These are phyloP conservation scores for Stagonosporopsis vannaccii DNA, from an alignment of 2,329 filamentous ascomycete genomes.

Conservation along the genomic window DNA sequence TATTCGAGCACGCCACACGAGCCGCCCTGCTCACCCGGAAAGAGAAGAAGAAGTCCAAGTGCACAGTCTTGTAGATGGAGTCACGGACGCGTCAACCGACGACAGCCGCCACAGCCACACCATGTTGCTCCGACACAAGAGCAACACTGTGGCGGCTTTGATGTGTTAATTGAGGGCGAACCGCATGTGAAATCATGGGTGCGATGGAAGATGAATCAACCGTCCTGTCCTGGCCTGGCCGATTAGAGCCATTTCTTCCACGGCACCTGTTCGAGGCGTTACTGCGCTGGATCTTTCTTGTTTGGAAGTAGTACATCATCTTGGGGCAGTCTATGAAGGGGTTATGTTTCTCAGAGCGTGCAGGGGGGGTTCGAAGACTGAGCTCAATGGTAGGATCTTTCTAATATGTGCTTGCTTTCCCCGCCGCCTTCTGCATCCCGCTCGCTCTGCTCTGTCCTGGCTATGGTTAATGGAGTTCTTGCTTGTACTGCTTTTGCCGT, in stretches of 20 bases:
- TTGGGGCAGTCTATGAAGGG: conserved; percentile 49
- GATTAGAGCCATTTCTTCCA: conserved; percentile 40
- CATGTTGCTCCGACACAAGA: conserved; percentile 40
- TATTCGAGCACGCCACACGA: conserved; percentile 97
- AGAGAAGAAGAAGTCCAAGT: conserved; percentile 78
- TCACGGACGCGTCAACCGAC: conserved; percentile 39
- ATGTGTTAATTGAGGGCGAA: conserved; percentile 37
- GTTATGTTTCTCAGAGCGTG: conserved; percentile 42
- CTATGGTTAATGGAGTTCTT: conserved; percentile 19
- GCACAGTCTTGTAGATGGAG: conserved; percentile 77
- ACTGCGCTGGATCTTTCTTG: conserved; percentile 47
- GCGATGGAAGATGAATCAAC: conserved; percentile 32
- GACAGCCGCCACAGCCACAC: conserved; percentile 37
- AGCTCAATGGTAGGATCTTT: conserved; percentile 46
- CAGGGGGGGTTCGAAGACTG: conserved; percentile 34
- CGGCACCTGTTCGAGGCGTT: conserved; percentile 50
- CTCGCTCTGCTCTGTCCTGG: conserved; percentile 9
- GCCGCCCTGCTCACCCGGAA: conserved; percentile 82
- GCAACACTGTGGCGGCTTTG: conserved; percentile 41
- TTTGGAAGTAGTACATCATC: conserved; percentile 49
- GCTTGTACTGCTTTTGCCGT: conserved; percentile 7
- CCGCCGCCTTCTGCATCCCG: conserved; percentile 11
- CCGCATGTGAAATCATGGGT: conserved; percentile 40
- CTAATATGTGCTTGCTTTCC: conserved; percentile 38
- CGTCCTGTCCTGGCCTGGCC: conserved; percentile 37